Evolutionary conservation across 257 asterid genomes (phyloP), one percentile per base, ranked within the genome.

Genomic region (Anisodus tanguticus): DNA sequence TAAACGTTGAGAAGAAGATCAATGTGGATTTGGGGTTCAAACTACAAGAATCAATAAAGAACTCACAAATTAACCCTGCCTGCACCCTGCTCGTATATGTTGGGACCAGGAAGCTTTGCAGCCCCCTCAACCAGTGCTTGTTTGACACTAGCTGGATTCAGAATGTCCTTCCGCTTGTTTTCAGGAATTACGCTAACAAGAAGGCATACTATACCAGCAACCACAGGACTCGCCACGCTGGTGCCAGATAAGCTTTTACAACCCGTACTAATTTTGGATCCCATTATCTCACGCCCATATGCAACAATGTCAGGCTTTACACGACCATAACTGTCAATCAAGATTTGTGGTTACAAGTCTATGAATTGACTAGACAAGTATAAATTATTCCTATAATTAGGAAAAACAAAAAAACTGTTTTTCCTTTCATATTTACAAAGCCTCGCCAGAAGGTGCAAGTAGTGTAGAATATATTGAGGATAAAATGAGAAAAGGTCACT

Each of bases 41-140:
- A 37, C 47, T 71, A 43, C 83, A 83, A 85, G 82, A 68, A 87
- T 72, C 82, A 79, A 53, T 68, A 83, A 83, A 84, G 87, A 80
- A 97, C 99, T 97, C 92, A 97, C 99, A 95, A 91, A 90, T 91
- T 94, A 88, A 97, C 99, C 91, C 97, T 92, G 91, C 99, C 99
- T 49, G 99, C 98, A 82, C 99, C 99, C 90, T 97, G 99, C 92
- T 97, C 99, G n/a, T 92, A 97, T 97, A 97, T 97, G 89, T 97
- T 94, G 71, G 98, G 95, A 86, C 97, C 97, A 67, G 97, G 91
- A 81, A 97, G 98, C 93, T 97, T 97, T 70, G 97, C 91, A 85
- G 99, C 98, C 72, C 98, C 99, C 89, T 97, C 99, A 85, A 97
- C 99, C 79, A 97, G 93, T 39, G 98, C 97, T 86, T 97, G 99